A percentile compares a stretch with the other conserved stretches of the same genome.
These are phyloP conservation scores for Populus ilicifolia DNA, from an alignment of 345 rosid species.

Conservation along the genomic window DNA sequence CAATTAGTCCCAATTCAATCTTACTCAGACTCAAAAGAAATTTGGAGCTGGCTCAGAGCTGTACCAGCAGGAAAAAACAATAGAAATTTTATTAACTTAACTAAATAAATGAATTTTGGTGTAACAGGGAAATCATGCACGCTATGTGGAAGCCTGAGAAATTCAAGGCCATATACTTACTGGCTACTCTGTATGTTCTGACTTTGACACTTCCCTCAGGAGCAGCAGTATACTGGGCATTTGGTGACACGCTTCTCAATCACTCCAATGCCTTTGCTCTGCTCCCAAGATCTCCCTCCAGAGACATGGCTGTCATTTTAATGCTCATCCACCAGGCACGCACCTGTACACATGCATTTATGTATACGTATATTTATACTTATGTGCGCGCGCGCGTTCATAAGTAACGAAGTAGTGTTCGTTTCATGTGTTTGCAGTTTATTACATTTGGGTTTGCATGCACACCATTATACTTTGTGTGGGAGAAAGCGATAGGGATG, in stretches of 20 bases:
- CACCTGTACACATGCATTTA: neutral
- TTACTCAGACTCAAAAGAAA: neutral
- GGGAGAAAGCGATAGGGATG: conserved; percentile 98
- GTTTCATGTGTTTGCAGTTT: conserved; percentile 41
- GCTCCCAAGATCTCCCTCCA: conserved; percentile 61
- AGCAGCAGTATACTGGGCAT: conserved; percentile 94
- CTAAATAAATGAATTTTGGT: neutral
- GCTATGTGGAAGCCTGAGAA: conserved; percentile 99
- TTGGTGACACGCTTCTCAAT: conserved; percentile 90
- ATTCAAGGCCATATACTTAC: conserved; percentile 84
- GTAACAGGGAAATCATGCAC: conserved; percentile 87
- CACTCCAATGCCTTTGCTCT: conserved; percentile 96
- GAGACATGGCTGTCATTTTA: conserved; percentile 87
- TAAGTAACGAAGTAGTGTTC: neutral
- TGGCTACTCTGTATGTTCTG: conserved; percentile 82
- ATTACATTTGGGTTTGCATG: conserved; percentile 97
- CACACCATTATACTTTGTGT: conserved; percentile 91
- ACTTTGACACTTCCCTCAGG: conserved; percentile 96
- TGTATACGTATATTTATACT: neutral
- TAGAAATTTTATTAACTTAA: neutral
- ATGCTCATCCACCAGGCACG: conserved; percentile 98
- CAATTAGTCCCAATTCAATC: neutral
- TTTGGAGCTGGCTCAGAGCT: neutral
- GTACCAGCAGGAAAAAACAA: neutral
- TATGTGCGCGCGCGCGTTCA: too few species aligned